These are phyloP conservation scores for Tulasnella sp. DNA, from an alignment of 768 basidiomycete species.

Conservation along the genomic window DNA sequence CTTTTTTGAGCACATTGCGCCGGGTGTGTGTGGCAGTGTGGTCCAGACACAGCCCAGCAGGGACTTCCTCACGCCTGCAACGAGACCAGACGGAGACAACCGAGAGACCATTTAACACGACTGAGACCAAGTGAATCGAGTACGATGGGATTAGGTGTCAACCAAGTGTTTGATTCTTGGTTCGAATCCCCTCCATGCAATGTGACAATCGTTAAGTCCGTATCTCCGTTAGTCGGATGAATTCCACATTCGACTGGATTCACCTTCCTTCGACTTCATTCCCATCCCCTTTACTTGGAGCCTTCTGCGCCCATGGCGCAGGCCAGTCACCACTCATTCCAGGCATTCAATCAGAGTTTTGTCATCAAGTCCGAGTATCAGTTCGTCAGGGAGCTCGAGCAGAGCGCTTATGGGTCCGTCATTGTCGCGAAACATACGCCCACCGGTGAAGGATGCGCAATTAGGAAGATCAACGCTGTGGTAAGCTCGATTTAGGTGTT, in stretches of 20 bases:
- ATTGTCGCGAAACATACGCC: constrained; percentile 78
- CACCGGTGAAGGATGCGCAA: constrained; percentile 83
- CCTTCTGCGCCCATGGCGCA: background rate
- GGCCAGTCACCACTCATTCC: constrained; percentile 66
- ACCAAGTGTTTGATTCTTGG: too few species aligned
- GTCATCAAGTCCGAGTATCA: constrained; percentile 84
- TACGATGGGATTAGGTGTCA: too few species aligned
- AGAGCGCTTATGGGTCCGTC: constrained; percentile 92
- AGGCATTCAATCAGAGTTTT: constrained; percentile 78
- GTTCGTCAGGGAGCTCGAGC: constrained; percentile 94
- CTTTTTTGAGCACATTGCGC: too few species aligned
- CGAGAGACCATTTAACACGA: too few species aligned
- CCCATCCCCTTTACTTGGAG: background rate
- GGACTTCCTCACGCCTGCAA: too few species aligned
- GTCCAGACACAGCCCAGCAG: too few species aligned
- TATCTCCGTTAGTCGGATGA: background rate
- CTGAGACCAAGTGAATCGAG: too few species aligned
- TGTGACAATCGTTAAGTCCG: background rate
- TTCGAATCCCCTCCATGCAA: too few species aligned
- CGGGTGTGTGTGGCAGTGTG: too few species aligned
- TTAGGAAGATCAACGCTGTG: constrained; percentile 97
- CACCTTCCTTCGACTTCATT: background rate
- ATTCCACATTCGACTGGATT: background rate
- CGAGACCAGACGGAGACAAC: too few species aligned
- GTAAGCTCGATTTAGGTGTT: constrained; percentile 43